Conservation (phyloP, 306 rosid species). For the Lathyrus tuberosus region DNA sequence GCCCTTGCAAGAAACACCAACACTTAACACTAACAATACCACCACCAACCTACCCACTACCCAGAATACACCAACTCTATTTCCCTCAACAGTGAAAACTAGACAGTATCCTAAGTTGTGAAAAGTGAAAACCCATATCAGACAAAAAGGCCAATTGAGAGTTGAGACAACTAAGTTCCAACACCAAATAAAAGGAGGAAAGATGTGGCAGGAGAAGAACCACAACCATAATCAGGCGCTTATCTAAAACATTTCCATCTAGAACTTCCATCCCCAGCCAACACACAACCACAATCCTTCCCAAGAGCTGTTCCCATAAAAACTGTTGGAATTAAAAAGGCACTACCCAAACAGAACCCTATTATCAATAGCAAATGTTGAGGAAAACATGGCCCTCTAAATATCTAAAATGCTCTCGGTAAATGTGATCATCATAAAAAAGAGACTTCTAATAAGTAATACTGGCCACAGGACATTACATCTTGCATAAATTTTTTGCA, state of each 20-base stretch:
- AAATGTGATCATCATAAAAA: conserved; percentile 65
- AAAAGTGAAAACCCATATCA: conserved; percentile 36
- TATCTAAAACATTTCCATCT: conserved; percentile 24
- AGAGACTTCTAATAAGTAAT: conserved; percentile 81
- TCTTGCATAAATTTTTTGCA: conserved; percentile 99
- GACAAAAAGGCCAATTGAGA: conserved; percentile 29
- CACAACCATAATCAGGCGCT: neutral
- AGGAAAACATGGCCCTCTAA: conserved; percentile 48
- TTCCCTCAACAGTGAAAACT: conserved; percentile 30
- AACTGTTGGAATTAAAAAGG: conserved; percentile 30
- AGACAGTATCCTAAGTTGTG: conserved; percentile 30
- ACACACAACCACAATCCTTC: conserved; percentile 35
- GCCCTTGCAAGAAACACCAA: conserved; percentile 57
- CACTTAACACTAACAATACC: conserved; percentile 48
- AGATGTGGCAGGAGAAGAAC: conserved; percentile 29
- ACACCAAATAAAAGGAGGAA: conserved; percentile 28
- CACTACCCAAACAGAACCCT: conserved; percentile 33
- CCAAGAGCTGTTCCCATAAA: conserved; percentile 37
- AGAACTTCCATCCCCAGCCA: conserved; percentile 17
- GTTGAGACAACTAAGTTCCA: conserved; percentile 19
- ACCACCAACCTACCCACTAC: conserved; percentile 43
- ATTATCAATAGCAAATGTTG: conserved; percentile 38
- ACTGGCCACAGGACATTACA: conserved; percentile 94
- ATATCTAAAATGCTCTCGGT: conserved; percentile 51
- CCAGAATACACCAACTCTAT: conserved; percentile 24